These are phyloP conservation scores for Grosmannia penicillata DNA, from an alignment of 2,329 filamentous ascomycete genomes.

Conservation along the genomic window DNA sequence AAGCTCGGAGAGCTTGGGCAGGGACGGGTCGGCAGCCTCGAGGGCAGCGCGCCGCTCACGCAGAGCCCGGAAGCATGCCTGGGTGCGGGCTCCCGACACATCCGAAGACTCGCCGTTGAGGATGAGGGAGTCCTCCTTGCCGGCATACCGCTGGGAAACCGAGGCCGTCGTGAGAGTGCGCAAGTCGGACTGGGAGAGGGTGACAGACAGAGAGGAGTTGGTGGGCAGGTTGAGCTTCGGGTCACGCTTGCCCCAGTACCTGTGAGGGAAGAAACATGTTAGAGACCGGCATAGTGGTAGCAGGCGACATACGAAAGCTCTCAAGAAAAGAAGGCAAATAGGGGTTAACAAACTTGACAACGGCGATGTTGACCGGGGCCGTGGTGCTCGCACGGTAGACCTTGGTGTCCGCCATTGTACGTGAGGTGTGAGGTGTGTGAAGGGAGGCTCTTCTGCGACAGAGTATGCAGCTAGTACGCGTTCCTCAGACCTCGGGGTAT, in stretches of 20 bases:
- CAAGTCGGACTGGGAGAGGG: slow-evolving; percentile 83
- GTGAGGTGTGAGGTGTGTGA: neutral
- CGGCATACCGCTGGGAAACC: slow-evolving; percentile 57
- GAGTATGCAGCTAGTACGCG: neutral
- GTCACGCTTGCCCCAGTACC: slow-evolving; percentile 95
- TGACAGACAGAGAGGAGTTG: slow-evolving; percentile 94
- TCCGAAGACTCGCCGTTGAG: slow-evolving; percentile 77
- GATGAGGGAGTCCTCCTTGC: slow-evolving; percentile 48
- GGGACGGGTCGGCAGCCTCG: slow-evolving; percentile 53
- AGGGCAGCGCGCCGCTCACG: slow-evolving; percentile 61
- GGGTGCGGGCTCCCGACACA: slow-evolving; percentile 76
- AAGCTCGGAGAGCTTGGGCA: slow-evolving; percentile 68
- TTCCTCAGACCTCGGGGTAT: slow-evolving; percentile 11
- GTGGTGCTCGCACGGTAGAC: slow-evolving; percentile 91
- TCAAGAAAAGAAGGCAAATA: slow-evolving; percentile 8
- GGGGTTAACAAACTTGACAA: slow-evolving; percentile 84
- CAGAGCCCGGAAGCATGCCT: slow-evolving; percentile 83
- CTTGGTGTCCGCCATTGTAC: slow-evolving; percentile 23
- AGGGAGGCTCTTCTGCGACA: neutral
- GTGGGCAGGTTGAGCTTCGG: slow-evolving; percentile 88
- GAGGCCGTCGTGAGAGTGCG: slow-evolving; percentile 93
- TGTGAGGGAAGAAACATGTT: slow-evolving; percentile 9
- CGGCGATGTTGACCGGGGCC: slow-evolving; percentile 93
- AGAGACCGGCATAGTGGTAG: slow-evolving; percentile 1
- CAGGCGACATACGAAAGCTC: neutral